Conservation (phyloP, 2,329 filamentous ascomycete genomes). For the Aspergillus quadrilineatus region DNA sequence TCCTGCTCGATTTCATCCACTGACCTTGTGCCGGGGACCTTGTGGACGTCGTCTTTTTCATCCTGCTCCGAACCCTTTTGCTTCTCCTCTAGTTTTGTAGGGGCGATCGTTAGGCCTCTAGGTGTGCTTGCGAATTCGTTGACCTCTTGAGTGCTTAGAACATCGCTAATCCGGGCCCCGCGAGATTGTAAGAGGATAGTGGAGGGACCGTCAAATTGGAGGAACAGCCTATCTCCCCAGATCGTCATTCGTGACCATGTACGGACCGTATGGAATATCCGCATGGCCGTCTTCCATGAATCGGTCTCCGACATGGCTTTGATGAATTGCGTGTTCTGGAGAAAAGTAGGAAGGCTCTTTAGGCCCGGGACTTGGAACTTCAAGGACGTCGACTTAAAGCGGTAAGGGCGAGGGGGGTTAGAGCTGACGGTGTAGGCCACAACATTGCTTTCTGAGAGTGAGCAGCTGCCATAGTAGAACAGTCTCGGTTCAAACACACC, state of each 20-base stretch:
- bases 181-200: constrained; percentile 87
- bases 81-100: constrained; percentile 44
- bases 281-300: constrained; percentile 68
- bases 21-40: constrained; percentile 27
- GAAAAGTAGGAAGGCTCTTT: constrained; percentile 57
- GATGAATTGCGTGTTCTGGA: constrained; percentile 73
- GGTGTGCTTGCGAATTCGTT: constrained; percentile 87
- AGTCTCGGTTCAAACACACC: constrained; percentile 36
- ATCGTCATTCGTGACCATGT: constrained; percentile 79
- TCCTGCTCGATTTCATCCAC: constrained; percentile 33
- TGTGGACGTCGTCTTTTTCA: constrained; percentile 6
- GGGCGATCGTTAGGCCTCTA: constrained; percentile 65
- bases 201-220: constrained; percentile 82
- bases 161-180: constrained; percentile 74
- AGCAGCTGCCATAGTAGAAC: neutral
- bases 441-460: constrained; percentile 62
- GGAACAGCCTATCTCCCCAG: constrained; percentile 90
- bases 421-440: constrained; percentile 82
- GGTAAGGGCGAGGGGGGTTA: constrained; percentile 75
- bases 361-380: constrained; percentile 74
- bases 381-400: constrained; percentile 74
- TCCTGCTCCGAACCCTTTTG: constrained; percentile 6
- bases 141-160: constrained; percentile 73
- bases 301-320: constrained; percentile 68
- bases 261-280: constrained; percentile 66